Conservation (phyloP, 169 alveolate species). For the Plasmodium yoelii region DNA sequence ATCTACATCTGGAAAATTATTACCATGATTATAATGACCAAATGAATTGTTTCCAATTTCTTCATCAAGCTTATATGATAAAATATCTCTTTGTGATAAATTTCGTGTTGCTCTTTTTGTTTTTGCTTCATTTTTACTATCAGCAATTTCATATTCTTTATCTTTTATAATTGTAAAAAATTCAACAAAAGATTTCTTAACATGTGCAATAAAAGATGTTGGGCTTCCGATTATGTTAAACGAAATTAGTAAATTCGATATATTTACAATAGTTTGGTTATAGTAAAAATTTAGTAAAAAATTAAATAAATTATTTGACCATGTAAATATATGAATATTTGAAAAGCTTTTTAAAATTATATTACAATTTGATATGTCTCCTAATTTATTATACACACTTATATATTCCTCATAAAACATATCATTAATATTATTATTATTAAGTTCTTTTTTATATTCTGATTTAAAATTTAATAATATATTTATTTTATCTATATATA, state of each 20-base stretch:
- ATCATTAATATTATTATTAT: conserved; percentile 20
- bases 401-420: conserved; percentile 41
- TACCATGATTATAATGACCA: not conserved
- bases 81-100: not conserved
- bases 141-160: not conserved
- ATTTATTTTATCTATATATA: conserved; percentile 51
- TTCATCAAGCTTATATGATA: not conserved
- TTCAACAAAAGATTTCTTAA: conserved; percentile 47
- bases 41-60: not conserved
- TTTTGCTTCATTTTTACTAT: not conserved
- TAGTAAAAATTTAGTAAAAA: conserved; percentile 36
- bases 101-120: not conserved
- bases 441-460: conserved; percentile 53
- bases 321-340: conserved; percentile 55
- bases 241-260: conserved; percentile 34
- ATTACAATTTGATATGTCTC: conserved; percentile 58
- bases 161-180: conserved; percentile 34
- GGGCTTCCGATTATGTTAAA: conserved; percentile 70
- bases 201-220: conserved; percentile 47
- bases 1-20: not conserved
- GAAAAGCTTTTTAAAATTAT: conserved; percentile 40
- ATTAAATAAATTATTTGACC: conserved; percentile 5
- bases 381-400: conserved; percentile 61
- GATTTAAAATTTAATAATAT: conserved; percentile 48
- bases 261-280: conserved; percentile 45